Evolutionary conservation across 2,329 filamentous ascomycete species (phyloP).

Genomic region (Rhexocercosporidium sp.): DNA sequence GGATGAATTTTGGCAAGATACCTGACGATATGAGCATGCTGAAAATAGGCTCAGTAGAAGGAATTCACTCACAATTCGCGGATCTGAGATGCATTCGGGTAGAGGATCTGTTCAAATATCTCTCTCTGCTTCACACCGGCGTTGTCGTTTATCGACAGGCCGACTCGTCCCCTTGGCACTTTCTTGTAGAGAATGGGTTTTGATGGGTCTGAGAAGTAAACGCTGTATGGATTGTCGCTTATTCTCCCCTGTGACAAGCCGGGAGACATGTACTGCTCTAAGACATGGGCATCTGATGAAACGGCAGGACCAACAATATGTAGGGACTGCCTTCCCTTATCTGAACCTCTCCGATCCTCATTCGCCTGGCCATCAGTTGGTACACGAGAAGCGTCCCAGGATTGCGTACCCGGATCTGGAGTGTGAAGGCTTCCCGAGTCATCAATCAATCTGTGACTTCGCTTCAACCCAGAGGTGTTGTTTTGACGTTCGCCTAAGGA

Average conservation of each 20-base stretch:
- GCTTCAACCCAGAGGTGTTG: background rate
- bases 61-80: constrained; percentile 50
- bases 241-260: constrained; percentile 38
- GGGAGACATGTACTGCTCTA: constrained; percentile 61
- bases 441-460: background rate
- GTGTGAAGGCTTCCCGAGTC: background rate
- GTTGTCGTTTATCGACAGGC: constrained; percentile 46
- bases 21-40: constrained; percentile 40
- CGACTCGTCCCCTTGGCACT: constrained; percentile 38
- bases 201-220: constrained; percentile 54
- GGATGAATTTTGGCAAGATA: constrained; percentile 61
- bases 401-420: background rate
- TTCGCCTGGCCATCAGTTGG: background rate
- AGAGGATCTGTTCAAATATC: constrained; percentile 63
- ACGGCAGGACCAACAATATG: constrained; percentile 64
- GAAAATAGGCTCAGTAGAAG: background rate
- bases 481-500: background rate
- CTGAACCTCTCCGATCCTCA: background rate
- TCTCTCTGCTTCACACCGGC: constrained; percentile 55
- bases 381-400: background rate
- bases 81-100: constrained; percentile 56
- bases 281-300: constrained; percentile 63
- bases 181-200: constrained; percentile 47
- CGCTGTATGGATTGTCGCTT: constrained; percentile 42
- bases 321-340: constrained; percentile 35